phyloP scores from a whole-genome alignment of 306 rosid genomes.

The Fagus sylvatica region DNA sequence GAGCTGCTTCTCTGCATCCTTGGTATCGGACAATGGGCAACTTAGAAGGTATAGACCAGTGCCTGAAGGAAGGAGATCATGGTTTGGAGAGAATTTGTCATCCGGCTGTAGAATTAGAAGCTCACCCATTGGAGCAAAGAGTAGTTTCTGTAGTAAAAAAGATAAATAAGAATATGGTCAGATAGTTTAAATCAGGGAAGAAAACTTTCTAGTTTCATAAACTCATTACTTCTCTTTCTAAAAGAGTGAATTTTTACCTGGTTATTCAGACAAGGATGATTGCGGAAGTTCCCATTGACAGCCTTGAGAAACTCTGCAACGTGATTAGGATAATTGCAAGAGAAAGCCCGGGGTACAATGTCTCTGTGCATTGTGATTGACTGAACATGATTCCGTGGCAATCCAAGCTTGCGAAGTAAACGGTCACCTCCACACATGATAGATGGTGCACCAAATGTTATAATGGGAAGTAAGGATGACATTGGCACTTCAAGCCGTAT shows the following conservation, averaged over 20 bases:
- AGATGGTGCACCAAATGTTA: slow-evolving; percentile 91
- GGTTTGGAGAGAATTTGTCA: slow-evolving; percentile 82
- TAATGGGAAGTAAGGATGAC: slow-evolving; percentile 83
- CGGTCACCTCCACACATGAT: slow-evolving; percentile 92
- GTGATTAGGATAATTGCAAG: slow-evolving; percentile 88
- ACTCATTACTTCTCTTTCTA: background rate
- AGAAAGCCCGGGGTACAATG: slow-evolving; percentile 93
- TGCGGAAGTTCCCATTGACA: slow-evolving; percentile 73
- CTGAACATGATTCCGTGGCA: slow-evolving; percentile 76
- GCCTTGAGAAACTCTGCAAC: slow-evolving; percentile 87
- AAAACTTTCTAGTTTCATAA: background rate
- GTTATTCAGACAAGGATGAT: slow-evolving; percentile 81
- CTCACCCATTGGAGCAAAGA: slow-evolving; percentile 90
- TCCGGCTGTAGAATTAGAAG: slow-evolving; percentile 90
- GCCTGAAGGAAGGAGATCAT: slow-evolving; percentile 83
- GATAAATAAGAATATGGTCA: slow-evolving; percentile 16
- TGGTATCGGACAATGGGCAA: slow-evolving; percentile 46
- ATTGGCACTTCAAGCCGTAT: slow-evolving; percentile 67
- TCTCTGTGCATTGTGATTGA: slow-evolving; percentile 88
- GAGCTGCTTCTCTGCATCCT: slow-evolving; percentile 57
- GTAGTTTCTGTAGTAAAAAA: slow-evolving; percentile 52
- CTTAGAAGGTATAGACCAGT: slow-evolving; percentile 73
- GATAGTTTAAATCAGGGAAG: slow-evolving; percentile 9
- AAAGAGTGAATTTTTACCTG: slow-evolving; percentile 49
- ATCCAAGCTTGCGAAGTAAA: slow-evolving; percentile 68